Base-by-base conservation (phyloP, 345 rosid species). In the Carallia pectinifolia region DNA sequence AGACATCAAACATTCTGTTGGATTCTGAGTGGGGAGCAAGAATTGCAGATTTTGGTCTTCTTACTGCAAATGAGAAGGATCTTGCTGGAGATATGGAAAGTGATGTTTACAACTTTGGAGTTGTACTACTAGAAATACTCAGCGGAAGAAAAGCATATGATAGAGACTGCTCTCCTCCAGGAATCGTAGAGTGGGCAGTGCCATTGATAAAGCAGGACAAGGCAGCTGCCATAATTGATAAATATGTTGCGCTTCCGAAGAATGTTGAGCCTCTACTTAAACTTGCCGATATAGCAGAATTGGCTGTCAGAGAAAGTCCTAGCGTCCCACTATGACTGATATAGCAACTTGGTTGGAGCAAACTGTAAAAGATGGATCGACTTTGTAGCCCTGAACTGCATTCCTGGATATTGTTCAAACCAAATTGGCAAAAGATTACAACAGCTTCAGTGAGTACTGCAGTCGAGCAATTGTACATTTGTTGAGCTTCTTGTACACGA, bases 21-120 rank as follows among this genome's bases (percentile, higher is more conserved):
- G 97, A 94, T 68, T 77, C 89, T 4, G 97, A 88, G 6, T 91
- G 96, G 97, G 92, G 85, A 17, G 99, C 96, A 31, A 61, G 99
- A 27, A 84, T 94, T 38, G 92, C 97, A 9, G 92, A 88, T 77
- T 91, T 94, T 31, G 99, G 96, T 47, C 85, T 91, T 7, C 66
- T 86, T 52, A 78, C 86, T n/a, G 78, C 89, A 61, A 81, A 74
- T 39, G 89, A 81, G 63, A 82, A 74, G 71, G 94, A 91, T 62
- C 70, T 74, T 60, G 66, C 55, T 36, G 81, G 83, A 53, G 95
- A 85, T 44, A 71, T 75, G 56, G 81, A 82, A 76, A 76, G 73
- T 54, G 99, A 91, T 84, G 87, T 91, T 64, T 84, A 80, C 76
- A 77, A 72, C 71, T 88, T 88, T 59, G 99, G 97, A 40, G 79